These are phyloP conservation scores for Boletus bicolor DNA, from an alignment of 768 basidiomycete genomes.

Conservation along the genomic window DNA sequence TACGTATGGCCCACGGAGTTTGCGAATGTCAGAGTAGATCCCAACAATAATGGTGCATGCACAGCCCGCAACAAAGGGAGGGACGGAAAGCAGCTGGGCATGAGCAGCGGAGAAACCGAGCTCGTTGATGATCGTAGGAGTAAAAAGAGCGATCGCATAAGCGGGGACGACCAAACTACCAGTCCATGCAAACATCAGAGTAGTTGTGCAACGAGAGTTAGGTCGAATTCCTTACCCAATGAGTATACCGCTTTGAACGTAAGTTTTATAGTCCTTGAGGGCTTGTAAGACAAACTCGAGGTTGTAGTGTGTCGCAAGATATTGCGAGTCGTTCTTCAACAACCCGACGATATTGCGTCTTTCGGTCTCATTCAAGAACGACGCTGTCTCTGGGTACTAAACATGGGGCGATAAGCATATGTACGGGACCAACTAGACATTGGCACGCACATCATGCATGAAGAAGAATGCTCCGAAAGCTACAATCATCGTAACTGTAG, in stretches of 20 bases:
- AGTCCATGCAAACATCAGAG: conserved; percentile 1
- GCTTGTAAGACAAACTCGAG: conserved; percentile 48
- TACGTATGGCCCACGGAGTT: conserved; percentile 49
- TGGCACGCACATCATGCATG: conserved; percentile 46
- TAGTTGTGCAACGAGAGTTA: neutral
- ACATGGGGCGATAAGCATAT: neutral
- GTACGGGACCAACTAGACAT: conserved; percentile 1
- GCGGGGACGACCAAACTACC: conserved; percentile 43
- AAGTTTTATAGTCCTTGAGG: conserved; percentile 43
- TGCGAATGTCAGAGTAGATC: conserved; percentile 39
- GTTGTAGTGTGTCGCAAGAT: conserved; percentile 44
- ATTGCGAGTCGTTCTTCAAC: conserved; percentile 43
- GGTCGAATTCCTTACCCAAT: conserved; percentile 35
- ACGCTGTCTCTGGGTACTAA: conserved; percentile 57
- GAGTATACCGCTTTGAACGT: conserved; percentile 35
- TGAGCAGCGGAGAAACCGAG: conserved; percentile 50
- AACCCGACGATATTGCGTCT: conserved; percentile 32
- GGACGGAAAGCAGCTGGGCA: conserved; percentile 48
- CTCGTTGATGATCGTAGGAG: conserved; percentile 48
- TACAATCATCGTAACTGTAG: conserved; percentile 21
- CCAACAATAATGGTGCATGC: conserved; percentile 42
- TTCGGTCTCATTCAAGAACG: conserved; percentile 48
- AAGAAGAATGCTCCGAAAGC: conserved; percentile 41
- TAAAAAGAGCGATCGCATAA: conserved; percentile 49
- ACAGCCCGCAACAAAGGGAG: conserved; percentile 48